Evolutionary conservation across 306 rosid species (phyloP), one percentile per base, ranked within the genome.

Genomic region (Sechiopsis laciniata): DNA sequence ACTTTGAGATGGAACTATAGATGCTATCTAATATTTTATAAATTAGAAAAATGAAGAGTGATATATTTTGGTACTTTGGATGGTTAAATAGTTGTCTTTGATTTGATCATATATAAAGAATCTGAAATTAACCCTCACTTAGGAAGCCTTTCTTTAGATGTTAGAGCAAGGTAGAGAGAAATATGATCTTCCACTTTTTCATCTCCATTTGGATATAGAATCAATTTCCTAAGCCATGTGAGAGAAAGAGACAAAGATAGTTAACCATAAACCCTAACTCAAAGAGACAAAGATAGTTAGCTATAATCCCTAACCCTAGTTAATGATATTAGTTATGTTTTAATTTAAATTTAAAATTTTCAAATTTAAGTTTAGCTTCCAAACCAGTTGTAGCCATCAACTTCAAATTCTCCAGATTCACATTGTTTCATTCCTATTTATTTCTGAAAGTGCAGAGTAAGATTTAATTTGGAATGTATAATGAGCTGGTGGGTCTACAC

Each of bases 161-260:
- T 63, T 14, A 71, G 17, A 12, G 76, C 80, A 62, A 77, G 14
- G 61, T 60, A 59, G 7, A 77, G 37, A 12, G 80, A 77, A 12
- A 77, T 55, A 32, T 60, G 24, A 40, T 65, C 62, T 7, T 56
- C 46, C 17, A 37, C 76, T 10, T 71, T 35, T 2, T 4, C 12
- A 10, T 71, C 67, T 32, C 80, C 80, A 48, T 52, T 77, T 50
- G 80, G 80, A 77, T 58, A 59, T 6, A 77, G 26, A 15, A 26
- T 37, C 62, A 77, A 29, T 53, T 72, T 77, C 80, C 76, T 77
- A 50, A n/a, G 7, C 0, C 11, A 48, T 40, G 3, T 26, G 5
- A 53, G 8, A 35, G 11, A 9, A 9, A 45, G 21, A 70, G 21
- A 51, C 22, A 60, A 9, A 40, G 46, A 40, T 40, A 40, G 9